Base-by-base conservation (phyloP, 1,284 basidiomycete species). In the Microbotryum lychnidis-dioicae region DNA sequence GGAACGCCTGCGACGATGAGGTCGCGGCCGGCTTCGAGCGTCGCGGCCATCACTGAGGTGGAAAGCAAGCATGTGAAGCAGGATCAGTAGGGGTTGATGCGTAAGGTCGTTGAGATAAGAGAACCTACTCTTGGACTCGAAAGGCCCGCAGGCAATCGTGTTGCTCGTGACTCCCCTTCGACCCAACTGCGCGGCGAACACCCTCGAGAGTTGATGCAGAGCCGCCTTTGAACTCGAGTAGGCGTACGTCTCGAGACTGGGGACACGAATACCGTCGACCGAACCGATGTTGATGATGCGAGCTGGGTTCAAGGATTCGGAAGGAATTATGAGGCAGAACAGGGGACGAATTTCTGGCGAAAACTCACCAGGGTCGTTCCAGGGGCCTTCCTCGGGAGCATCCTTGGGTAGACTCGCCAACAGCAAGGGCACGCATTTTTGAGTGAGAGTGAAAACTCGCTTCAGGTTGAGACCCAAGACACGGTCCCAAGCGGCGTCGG, bases 371-470 rank as follows among this genome's bases (percentile, higher is more conserved):
- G 71, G 69, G 33, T 72, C 70, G 18, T 57, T 56, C 62, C 70
- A 72, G 7, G 71, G 67, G 0, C 69, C 31, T 80, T 75, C 73
- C 61, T 73, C 73, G 3, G 80, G 80, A 27, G 79, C 77, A 46
- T 77, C 75, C 62, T 78, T 75, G 1, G 55, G 56, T 7, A 68
- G 33, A 20, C 52, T 54, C 1, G 80, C 81, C 18, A 86, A 78
- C 25, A 87, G 16, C 10, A 69, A 74, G 3, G 85, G 85, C 1
- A 85, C 74, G 21, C 84, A 77, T 69, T 82, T 82, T 72, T 87
- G 86, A 7, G 83, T 85, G 45, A 87, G 73, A 0, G 82, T 85
- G 72, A 87, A 87, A 3, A 86, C 84, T 4, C 84, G 79, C 70
- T 86, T 84, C 27, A 86, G 72, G 73, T 87, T 86, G 57, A 87